Evolutionary conservation across 2,329 filamentous ascomycete species (phyloP).

Genomic region (Diaporthe citriasiana): DNA sequence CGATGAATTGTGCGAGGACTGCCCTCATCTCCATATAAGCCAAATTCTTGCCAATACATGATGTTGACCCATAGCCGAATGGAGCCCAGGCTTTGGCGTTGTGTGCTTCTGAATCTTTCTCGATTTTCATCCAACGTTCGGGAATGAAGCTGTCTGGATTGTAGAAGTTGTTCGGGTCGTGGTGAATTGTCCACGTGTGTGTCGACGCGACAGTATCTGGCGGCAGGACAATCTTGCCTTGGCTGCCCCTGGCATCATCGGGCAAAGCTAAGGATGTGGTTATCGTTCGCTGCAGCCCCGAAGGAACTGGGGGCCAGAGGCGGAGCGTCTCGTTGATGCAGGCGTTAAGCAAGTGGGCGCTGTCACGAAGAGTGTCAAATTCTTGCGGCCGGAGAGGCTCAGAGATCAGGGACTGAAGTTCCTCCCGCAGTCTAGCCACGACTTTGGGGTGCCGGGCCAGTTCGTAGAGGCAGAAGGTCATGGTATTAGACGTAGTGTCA

Average conservation of each 20-base stretch:
- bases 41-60: constrained; percentile 26
- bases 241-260: neutral
- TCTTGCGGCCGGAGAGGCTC: neutral
- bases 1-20: constrained; percentile 11
- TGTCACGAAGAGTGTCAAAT: neutral
- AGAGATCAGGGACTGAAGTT: constrained; percentile 45
- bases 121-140: constrained; percentile 18
- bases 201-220: constrained; percentile 21
- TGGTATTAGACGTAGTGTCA: constrained; percentile 74
- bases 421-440: constrained; percentile 57
- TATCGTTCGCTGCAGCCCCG: constrained; percentile 1
- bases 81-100: constrained; percentile 4
- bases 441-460: constrained; percentile 65
- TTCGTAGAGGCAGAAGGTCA: constrained; percentile 75
- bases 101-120: neutral
- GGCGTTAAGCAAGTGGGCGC: neutral
- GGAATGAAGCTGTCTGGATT: constrained; percentile 27
- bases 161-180: constrained; percentile 11
- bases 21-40: constrained; percentile 31
- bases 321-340: constrained; percentile 21
- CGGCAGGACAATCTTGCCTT: constrained; percentile 20
- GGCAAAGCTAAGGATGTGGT: neutral
- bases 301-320: constrained; percentile 8
- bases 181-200: constrained; percentile 25
- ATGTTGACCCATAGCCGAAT: constrained; percentile 24